Evolutionary conservation across 2,329 filamentous ascomycete genomes (phyloP).

Genomic region (Camillea tinctor): DNA sequence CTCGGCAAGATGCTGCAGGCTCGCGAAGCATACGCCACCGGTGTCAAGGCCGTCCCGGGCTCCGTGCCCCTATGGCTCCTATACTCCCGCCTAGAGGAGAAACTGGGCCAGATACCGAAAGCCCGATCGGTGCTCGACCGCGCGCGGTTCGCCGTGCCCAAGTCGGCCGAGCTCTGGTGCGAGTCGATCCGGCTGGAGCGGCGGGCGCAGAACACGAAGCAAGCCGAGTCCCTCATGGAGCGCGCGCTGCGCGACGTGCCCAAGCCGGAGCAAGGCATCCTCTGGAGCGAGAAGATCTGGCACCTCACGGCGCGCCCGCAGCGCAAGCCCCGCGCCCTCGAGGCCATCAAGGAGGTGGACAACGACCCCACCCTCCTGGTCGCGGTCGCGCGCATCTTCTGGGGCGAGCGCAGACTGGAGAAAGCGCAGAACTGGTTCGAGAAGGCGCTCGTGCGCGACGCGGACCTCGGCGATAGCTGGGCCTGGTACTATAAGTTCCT

Average conservation of each 20-base stretch:
- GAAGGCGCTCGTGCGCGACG: slow-evolving; percentile 85
- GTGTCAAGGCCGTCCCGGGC: slow-evolving; percentile 81
- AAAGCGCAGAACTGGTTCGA: slow-evolving; percentile 98
- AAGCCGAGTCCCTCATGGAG: slow-evolving; percentile 91
- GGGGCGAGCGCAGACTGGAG: slow-evolving; percentile 87
- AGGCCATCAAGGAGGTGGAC: slow-evolving; percentile 96
- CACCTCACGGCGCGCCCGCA: slow-evolving; percentile 88
- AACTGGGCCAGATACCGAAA: slow-evolving; percentile 78
- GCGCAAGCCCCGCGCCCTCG: slow-evolving; percentile 84
- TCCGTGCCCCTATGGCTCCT: slow-evolving; percentile 89
- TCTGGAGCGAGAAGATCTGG: slow-evolving; percentile 96
- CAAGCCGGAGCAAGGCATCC: slow-evolving; percentile 65
- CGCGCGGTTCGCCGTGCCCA: slow-evolving; percentile 82
- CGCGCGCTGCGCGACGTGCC: slow-evolving; percentile 89
- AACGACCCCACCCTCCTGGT: slow-evolving; percentile 87
- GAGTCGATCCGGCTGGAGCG: slow-evolving; percentile 94
- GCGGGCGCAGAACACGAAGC: slow-evolving; percentile 75
- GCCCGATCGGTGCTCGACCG: slow-evolving; percentile 92
- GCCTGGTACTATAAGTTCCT: slow-evolving; percentile 98
- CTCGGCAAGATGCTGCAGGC: slow-evolving; percentile 78
- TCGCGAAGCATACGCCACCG: slow-evolving; percentile 83
- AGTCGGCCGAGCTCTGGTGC: slow-evolving; percentile 81
- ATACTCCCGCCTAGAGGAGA: slow-evolving; percentile 84
- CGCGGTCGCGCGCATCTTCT: slow-evolving; percentile 92
- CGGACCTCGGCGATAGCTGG: slow-evolving; percentile 89